Percentiles rank a stretch among this genome's conserved stretches.
These are phyloP conservation scores for Tuctoria greenei DNA, from an alignment of 176 grass and related monocot genomes.

Conservation along the genomic window DNA sequence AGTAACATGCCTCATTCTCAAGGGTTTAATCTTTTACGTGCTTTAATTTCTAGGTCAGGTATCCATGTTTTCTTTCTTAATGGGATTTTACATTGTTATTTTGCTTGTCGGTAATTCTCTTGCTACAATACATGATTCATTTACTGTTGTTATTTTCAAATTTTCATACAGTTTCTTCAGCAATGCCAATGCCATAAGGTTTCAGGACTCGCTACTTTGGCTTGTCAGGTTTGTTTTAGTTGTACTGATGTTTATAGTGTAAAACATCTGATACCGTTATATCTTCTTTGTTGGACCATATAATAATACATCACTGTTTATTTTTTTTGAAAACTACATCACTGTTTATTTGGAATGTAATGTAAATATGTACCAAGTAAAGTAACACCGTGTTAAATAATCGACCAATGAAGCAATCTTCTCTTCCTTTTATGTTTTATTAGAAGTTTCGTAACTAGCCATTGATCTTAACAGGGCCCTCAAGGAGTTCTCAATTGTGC, in stretches of 20 bases:
- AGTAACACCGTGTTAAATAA: conserved; percentile 15
- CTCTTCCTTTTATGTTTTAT: conserved; percentile 1
- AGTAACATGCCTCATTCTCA: conserved; percentile 6
- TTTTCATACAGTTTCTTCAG: conserved; percentile 59
- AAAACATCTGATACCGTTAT: conserved; percentile 9
- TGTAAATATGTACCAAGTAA: conserved; percentile 18
- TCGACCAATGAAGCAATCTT: conserved; percentile 9
- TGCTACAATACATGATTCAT: conserved; percentile 24
- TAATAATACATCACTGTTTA: background rate
- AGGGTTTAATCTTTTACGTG: conserved; percentile 12
- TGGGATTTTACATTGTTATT: conserved; percentile 6
- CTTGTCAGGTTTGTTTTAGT: conserved; percentile 64
- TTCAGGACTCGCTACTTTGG: conserved; percentile 83
- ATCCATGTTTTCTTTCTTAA: conserved; percentile 6
- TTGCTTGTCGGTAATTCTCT: background rate
- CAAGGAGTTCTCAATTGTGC: conserved; percentile 68
- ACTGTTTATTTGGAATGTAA: conserved; percentile 24
- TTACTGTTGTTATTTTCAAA: conserved; percentile 36
- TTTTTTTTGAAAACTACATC: too few relatives aligned
- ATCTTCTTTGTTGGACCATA: background rate
- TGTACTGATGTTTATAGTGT: conserved; percentile 1
- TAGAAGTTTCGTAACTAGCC: conserved; percentile 24
- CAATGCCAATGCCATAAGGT: conserved; percentile 63
- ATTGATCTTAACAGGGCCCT: conserved; percentile 66
- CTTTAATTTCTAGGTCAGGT: conserved; percentile 14